These are phyloP conservation scores for Trametes cinnabarina DNA, from an alignment of 768 basidiomycete species.

Conservation along the genomic window DNA sequence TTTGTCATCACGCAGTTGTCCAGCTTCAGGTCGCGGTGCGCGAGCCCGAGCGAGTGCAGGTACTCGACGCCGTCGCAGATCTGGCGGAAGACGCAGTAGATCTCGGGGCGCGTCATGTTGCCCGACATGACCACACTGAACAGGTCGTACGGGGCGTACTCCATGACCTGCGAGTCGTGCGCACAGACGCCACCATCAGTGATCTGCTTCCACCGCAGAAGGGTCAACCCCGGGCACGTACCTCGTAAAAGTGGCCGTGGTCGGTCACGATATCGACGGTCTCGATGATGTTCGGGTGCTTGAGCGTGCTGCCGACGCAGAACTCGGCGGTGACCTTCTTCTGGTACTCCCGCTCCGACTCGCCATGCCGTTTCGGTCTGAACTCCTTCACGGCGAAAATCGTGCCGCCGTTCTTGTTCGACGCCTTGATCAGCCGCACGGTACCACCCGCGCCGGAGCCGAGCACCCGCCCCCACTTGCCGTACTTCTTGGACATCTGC, in stretches of 20 bases:
- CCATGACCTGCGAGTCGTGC: slow-evolving; percentile 77
- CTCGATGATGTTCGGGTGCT: slow-evolving; percentile 95
- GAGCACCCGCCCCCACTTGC: slow-evolving; percentile 95
- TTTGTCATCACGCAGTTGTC: slow-evolving; percentile 99
- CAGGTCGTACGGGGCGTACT: slow-evolving; percentile 97
- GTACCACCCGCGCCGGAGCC: slow-evolving; percentile 99
- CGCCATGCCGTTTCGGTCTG: slow-evolving; percentile 81
- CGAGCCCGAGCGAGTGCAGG: slow-evolving; percentile 94
- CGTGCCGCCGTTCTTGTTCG: slow-evolving; percentile 73
- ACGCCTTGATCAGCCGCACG: slow-evolving; percentile 90
- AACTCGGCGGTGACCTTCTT: slow-evolving; percentile 99
- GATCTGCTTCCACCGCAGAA: background rate
- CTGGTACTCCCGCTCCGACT: slow-evolving; percentile 96
- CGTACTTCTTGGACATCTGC: slow-evolving; percentile 97
- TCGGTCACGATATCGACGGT: slow-evolving; percentile 98
- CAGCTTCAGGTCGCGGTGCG: slow-evolving; percentile 97
- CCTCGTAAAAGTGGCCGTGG: slow-evolving; percentile 98
- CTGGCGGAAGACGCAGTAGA: slow-evolving; percentile 98
- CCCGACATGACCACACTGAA: slow-evolving; percentile 99
- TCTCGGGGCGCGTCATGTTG: slow-evolving; percentile 97
- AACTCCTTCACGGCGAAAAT: slow-evolving; percentile 99
- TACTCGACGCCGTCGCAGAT: slow-evolving; percentile 98
- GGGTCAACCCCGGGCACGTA: slow-evolving; percentile 34
- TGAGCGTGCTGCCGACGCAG: slow-evolving; percentile 91
- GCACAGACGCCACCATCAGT: slow-evolving; percentile 2